Base-by-base conservation (phyloP, 2,329 filamentous ascomycete species). In the Drechslerella dactyloides region DNA sequence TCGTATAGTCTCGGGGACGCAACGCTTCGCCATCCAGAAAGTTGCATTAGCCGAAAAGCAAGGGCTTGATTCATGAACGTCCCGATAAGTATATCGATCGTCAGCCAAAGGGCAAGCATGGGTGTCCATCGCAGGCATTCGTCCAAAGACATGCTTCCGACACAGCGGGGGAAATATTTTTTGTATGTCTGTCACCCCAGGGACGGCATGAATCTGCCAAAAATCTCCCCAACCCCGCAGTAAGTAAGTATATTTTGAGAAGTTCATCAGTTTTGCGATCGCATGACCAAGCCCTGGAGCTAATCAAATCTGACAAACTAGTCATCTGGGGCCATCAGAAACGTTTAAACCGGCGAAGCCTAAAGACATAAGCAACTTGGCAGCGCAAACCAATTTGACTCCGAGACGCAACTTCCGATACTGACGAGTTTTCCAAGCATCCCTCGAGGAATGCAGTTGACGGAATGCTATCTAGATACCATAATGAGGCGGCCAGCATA, bases 261-360 rank as follows among this genome's bases (percentile, higher is more conserved):
- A 42, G 13, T 13, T 62, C 54, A 21, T 44, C 57, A n/a, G n/a
- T 10, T 58, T 59, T 27, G 24, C 46, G 54, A 35, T 54, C 46
- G 54, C 37, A 58, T 66, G 62, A 66, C 63, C 30, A 55, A 48
- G 40, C 54, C 63, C 37, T 68, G 50, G 50, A 55, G 50, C 42
- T 24, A 40, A 40, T 37, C 5, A 4, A 42, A 42, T 42, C 13
- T 17, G 46, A 50, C 27, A 46, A 21, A 7, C 24, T 17, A 24
- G 37, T 24, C 5, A 23, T 52, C 44, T n/a, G 40, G 19, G 17
- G 17, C 19, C 21, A 15, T 53, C 50, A 13, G 21, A 21, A 8
- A 50, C 17, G 40, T 3, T 19, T 37, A 59, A 33, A 51, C 50
- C 50, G 27, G 44, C 42, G 56, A 42, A 42, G 37, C 37, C 37